Evolutionary conservation across 75 land plant species (phyloP), one percentile per base, ranked within the genome.

Genomic region (Larix kaempferi): DNA sequence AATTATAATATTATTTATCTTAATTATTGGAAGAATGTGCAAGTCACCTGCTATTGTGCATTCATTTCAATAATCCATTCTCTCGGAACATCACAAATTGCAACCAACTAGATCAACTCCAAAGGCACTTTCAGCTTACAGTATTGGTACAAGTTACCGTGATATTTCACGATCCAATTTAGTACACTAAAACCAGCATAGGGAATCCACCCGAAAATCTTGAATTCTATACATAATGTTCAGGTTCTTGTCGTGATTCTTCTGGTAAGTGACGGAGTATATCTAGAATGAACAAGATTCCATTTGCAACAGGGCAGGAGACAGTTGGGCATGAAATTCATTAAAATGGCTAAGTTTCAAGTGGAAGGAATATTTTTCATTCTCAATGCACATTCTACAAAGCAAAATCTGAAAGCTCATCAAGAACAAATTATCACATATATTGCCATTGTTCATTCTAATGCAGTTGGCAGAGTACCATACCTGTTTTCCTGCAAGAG

Each of bases 401-500:
- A n/a, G 12, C 72, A 69, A 41, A 69, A 69, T 33, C 15, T 21
- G 13, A 39, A 39, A 67, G 21, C 3, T n/a, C 52, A 69, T 69
- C 22, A n/a, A 37, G 49, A 41, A 65, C 6, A 64, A 35, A 33
- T 11, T 11, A 17, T 29, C 35, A 7, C 52, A 41, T 39, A 69
- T n/a, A 69, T 69, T n/a, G 21, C 72, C 11, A 6, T 41, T 19
- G 41, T 69, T 67, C 8, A 37, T 67, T 21, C 72, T 17, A 69
- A n/a, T 69, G 72, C n/a, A 39, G n/a, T 41, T 11, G 4, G 37
- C 23, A n/a, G n/a, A 16, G 21, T 5, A 76, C 22, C 61, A 60
- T 35, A 94, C 98, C 93, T 92, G 89, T 54, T 80, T 97, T 37
- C 98, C 99, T 80, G 99, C 93, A 77, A 92, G 88, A 37, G 99